Conservation (phyloP, 1,284 basidiomycete species). For the Marasmius oreades region DNA sequence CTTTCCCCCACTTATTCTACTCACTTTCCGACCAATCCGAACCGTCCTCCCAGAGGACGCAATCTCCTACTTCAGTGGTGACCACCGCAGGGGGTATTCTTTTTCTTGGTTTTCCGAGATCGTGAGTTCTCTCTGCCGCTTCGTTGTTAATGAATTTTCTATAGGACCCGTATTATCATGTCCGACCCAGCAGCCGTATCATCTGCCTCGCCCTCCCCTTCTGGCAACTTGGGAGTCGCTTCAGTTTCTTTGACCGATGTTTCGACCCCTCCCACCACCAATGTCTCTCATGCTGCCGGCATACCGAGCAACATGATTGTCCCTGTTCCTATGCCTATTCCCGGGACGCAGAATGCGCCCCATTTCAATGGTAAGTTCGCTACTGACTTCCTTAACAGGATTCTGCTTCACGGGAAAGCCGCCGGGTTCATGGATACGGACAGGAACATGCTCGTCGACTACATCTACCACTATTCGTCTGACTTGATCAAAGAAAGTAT, state of each 20-base stretch:
- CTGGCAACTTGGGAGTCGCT: too few relatives aligned
- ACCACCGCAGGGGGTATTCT: slow-evolving; percentile 7
- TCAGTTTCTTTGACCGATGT: background rate
- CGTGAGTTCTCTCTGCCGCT: background rate
- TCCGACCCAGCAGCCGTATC: too few relatives aligned
- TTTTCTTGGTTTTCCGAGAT: background rate
- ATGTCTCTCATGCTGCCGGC: too few relatives aligned
- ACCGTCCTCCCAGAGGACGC: too few relatives aligned
- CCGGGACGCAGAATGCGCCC: background rate
- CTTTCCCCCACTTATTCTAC: too few relatives aligned
- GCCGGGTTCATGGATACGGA: slow-evolving; percentile 4
- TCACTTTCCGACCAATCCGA: too few relatives aligned
- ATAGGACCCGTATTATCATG: too few relatives aligned
- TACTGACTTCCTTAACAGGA: slow-evolving; percentile 1
- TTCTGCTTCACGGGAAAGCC: slow-evolving; percentile 2
- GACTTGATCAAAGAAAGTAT: slow-evolving; percentile 8
- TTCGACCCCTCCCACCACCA: too few relatives aligned
- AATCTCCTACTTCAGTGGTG: slow-evolving; percentile 2
- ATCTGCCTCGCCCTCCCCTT: too few relatives aligned
- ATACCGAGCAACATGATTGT: background rate
- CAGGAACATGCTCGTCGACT: slow-evolving; percentile 8
- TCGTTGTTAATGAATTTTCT: background rate
- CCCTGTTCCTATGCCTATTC: slow-evolving; percentile 5
- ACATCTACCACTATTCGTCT: slow-evolving; percentile 10
- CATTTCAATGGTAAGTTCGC: slow-evolving; percentile 6